Conservation (phyloP, 2,329 filamentous ascomycete genomes). For the Periconia sp. region DNA sequence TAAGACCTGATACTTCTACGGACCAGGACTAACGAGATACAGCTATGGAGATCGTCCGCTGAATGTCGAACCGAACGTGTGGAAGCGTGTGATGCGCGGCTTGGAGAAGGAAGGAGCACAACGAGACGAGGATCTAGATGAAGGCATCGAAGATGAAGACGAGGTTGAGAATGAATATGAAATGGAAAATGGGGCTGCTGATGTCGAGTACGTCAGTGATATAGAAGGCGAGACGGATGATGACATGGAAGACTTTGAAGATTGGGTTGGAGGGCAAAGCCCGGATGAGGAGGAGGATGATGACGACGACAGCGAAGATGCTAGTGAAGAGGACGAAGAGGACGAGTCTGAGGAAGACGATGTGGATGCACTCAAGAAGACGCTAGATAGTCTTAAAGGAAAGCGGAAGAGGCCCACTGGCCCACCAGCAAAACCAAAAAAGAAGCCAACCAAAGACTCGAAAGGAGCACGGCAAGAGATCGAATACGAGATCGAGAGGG, state of each 20-base stretch:
- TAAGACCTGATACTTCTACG: too few species aligned
- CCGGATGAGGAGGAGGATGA: conserved; percentile 61
- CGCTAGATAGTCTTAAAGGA: conserved; percentile 55
- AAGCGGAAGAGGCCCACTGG: conserved; percentile 63
- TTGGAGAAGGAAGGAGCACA: conserved; percentile 85
- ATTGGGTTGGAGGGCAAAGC: conserved; percentile 83
- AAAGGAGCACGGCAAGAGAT: conserved; percentile 72
- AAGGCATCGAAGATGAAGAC: conserved; percentile 81
- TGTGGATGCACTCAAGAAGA: conserved; percentile 62
- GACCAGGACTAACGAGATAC: conserved; percentile 86
- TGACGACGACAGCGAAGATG: conserved; percentile 64
- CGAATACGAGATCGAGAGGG: conserved; percentile 77
- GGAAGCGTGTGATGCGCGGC: conserved; percentile 94
- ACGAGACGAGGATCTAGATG: conserved; percentile 86
- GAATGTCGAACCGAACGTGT: conserved; percentile 93
- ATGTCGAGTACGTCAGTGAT: conserved; percentile 93
- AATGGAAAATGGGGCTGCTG: conserved; percentile 68
- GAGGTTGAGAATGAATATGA: conserved; percentile 72
- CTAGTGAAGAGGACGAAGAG: conserved; percentile 58
- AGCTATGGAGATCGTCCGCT: conserved; percentile 87
- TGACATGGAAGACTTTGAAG: conserved; percentile 75
- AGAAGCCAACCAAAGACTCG: conserved; percentile 56
- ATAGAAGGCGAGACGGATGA: conserved; percentile 77
- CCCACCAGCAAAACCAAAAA: conserved; percentile 61
- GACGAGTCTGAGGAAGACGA: conserved; percentile 62